Base-by-base conservation (phyloP, 106 monocot genomes). In the Dendrobium officinale region DNA sequence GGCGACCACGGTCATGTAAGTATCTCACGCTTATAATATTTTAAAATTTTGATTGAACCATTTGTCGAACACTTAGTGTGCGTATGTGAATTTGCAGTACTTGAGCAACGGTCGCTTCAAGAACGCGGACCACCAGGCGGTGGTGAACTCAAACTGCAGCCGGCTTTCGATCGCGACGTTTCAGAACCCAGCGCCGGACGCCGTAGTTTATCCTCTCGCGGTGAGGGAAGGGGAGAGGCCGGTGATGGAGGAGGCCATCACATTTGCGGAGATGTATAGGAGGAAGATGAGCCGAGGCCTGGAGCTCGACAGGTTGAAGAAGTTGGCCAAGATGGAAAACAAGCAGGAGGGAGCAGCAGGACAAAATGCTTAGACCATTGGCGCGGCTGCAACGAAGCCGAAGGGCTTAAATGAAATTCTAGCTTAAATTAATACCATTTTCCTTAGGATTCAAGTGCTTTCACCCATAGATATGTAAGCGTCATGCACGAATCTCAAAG, bases 101-200 rank as follows among this genome's bases (percentile, higher is more conserved):
- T 79, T 97, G 72, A 97, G 94, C 89, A 97, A 97, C 26, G 94
- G 94, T 55, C 58, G 96, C 49, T 97, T 97, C 87, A 94, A 92
- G 89, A 97, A 92, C 41, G 96, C 94, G 1, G 96, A 97, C 79
- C 94, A 97, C 82, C 96, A 92, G 81, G 94, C 94, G 7, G 96
- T 97, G 76, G 96, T 96, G 87, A 97, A 97, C 88, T 94, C 94
- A 17, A 82, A 84, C 79, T 59, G 54, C 89, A 85, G 90, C 80
- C 84, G 96, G 20, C 81, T 97, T 41, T 97, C 96, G 11, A 93
- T 97, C 55, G 92, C 94, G 8, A 87, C 96, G 42, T 97, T 97
- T 77, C 96, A 97, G 87, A 92, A 97, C 59, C 96, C 96, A 4
- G 89, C 93, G 6, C 93, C 88, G 26, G 88, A 97, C 17, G 96